Conservation (phyloP, 352 stramenopile species). For the Globisporangium splendens region DNA sequence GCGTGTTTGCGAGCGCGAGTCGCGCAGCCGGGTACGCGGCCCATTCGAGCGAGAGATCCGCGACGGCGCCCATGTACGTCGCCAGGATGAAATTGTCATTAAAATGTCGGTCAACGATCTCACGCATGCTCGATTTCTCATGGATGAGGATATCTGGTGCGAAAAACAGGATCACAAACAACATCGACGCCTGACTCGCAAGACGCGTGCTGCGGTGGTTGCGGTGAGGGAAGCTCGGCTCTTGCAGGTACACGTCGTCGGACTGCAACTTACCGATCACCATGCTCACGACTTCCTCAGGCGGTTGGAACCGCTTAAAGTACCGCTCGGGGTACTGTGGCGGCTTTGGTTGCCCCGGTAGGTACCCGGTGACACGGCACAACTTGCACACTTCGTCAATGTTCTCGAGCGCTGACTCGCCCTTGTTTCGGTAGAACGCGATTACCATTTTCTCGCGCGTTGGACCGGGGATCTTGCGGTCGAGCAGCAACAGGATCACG, state of each 20-base stretch:
- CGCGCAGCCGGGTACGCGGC: constrained; percentile 85
- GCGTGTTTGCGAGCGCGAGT: constrained; percentile 87
- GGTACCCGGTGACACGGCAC: constrained; percentile 86
- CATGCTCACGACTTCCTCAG: constrained; percentile 88
- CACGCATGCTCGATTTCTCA: constrained; percentile 90
- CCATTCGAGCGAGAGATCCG: constrained; percentile 93
- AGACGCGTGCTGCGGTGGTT: constrained; percentile 91
- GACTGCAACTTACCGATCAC: constrained; percentile 93
- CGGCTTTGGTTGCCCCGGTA: constrained; percentile 81
- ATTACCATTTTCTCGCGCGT: constrained; percentile 93
- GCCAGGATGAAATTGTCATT: constrained; percentile 96
- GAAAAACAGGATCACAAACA: constrained; percentile 96
- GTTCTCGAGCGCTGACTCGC: constrained; percentile 85
- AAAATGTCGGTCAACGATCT: constrained; percentile 95
- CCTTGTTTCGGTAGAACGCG: constrained; percentile 84
- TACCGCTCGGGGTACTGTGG: constrained; percentile 86
- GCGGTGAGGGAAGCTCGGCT: constrained; percentile 89
- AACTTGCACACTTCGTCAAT: constrained; percentile 91
- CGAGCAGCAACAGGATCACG: constrained; percentile 92
- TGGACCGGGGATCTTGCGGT: constrained; percentile 86
- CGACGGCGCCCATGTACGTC: constrained; percentile 93
- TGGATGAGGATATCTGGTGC: constrained; percentile 90
- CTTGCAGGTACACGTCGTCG: constrained; percentile 93
- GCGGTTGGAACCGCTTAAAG: constrained; percentile 85
- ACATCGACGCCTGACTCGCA: constrained; percentile 89